phyloP scores from a whole-genome alignment of 257 asterid genomes.

The Nicotiana otophora region DNA sequence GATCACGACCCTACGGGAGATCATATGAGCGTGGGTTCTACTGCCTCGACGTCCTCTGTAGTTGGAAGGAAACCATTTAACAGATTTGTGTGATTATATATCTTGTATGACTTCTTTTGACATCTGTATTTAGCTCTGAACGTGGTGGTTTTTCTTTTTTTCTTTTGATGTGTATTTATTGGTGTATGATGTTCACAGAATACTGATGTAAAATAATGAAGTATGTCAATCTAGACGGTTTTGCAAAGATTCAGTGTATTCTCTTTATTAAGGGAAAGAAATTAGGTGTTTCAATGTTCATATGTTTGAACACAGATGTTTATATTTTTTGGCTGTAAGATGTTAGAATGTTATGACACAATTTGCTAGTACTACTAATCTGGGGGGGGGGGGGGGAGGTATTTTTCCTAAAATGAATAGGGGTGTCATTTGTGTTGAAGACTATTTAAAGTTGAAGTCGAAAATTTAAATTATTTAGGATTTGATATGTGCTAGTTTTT shows the following conservation, averaged over 20 bases:
- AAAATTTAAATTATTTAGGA: too few relatives aligned
- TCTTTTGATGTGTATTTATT: conserved; percentile 4
- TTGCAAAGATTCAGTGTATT: background rate
- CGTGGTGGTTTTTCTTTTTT: conserved; percentile 10
- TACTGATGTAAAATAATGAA: conserved; percentile 3
- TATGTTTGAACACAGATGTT: too few relatives aligned
- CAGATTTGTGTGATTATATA: conserved; percentile 80
- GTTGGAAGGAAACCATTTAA: conserved; percentile 80
- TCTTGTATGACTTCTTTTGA: conserved; percentile 12
- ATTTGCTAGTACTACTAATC: too few relatives aligned
- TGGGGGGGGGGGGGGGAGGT: too few relatives aligned
- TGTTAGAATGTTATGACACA: too few relatives aligned
- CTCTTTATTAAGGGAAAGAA: background rate
- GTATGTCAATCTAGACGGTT: background rate
- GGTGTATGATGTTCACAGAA: background rate
- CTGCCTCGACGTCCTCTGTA: conserved; percentile 61
- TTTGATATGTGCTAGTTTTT: too few relatives aligned
- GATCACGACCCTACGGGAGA: conserved; percentile 38
- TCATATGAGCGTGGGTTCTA: conserved; percentile 45
- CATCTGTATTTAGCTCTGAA: conserved; percentile 21
- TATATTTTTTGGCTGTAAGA: too few relatives aligned
- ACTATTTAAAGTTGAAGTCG: too few relatives aligned
- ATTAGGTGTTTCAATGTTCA: too few relatives aligned
- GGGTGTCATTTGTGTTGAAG: too few relatives aligned
- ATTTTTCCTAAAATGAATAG: too few relatives aligned